A percentile compares a stretch with the other conserved stretches of the same genome.
Conservation (phyloP, 2,329 filamentous ascomycete genomes). For the Xylaria sp. region DNA sequence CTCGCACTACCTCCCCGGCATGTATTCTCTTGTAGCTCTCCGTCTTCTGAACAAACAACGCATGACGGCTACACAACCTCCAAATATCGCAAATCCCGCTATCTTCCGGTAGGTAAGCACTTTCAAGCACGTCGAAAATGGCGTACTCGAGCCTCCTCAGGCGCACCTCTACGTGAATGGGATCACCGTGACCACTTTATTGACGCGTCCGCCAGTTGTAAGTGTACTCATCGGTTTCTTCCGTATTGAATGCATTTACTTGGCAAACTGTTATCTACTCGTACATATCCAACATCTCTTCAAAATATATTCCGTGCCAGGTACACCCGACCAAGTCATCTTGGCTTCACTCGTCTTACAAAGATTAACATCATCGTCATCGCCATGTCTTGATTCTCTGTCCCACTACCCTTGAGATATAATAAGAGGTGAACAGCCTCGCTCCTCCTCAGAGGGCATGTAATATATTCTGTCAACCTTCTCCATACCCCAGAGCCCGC, state of each 20-base stretch:
- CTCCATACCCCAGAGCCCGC: no score
- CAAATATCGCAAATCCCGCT: background rate
- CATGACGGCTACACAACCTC: no score
- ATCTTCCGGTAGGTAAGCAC: background rate
- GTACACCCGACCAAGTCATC: background rate
- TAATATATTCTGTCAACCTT: no score
- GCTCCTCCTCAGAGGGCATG: no score
- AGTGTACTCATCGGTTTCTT: background rate
- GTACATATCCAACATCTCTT: background rate
- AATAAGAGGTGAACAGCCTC: no score
- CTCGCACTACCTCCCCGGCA: no score
- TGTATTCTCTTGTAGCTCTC: background rate
- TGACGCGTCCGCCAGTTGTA: background rate
- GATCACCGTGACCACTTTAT: background rate
- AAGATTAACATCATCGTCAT: no score
- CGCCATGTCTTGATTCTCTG: no score
- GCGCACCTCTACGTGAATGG: background rate
- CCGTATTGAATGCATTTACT: background rate
- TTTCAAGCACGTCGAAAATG: background rate
- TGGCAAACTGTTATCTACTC: background rate
- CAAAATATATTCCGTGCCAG: background rate
- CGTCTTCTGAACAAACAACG: background rate
- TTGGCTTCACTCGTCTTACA: background rate
- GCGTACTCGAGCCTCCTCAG: background rate
- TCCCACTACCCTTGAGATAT: no score